Base-by-base conservation (phyloP, 345 rosid species). In the Euclidium syriacum region DNA sequence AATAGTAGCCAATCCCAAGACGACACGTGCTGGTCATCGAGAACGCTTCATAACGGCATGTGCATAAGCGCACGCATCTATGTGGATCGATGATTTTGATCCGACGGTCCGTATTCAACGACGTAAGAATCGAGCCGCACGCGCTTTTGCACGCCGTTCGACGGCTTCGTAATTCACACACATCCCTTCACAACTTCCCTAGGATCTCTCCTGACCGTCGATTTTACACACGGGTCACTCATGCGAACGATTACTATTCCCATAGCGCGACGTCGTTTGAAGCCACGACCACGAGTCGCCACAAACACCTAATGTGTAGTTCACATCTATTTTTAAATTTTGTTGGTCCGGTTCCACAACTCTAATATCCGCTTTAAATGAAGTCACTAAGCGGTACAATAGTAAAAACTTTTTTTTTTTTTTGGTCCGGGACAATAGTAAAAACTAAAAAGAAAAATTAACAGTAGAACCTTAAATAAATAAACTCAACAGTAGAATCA, bases 81-180 rank as follows among this genome's bases (percentile, higher is more conserved):
- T 70, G 62, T 48, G 73, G 84, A 81, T 74, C 62, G 50, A 64
- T 62, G 59, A 46, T 42, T 51, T 14, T 26, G 54, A 82, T 77
- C 77, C 34, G 42, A 75, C 79, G 85, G 84, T 33, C 7, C 0
- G 42, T 43, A 69, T 46, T 26, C 5, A 15, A 59, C 16, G 71
- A 73, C 74, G 75, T 77, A 46, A 63, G 64, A 65, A 78, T 71
- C 78, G 81, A 79, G 79, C 26, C 74, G 78, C 81, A 79, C 80
- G 84, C 87, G 71, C 41, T 60, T 22, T 38, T 44, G 77, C 83
- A 65, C 87, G 52, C 35, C 29, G 39, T 80, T 73, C 81, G 15
- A 71, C 47, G 62, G 61, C 79, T 75, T 80, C 69, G 87, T 79
- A 72, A 78, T 70, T 75, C 68, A 62, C 67, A 38, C 77, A 52